Evolutionary conservation across 1,284 basidiomycete genomes (phyloP).

Genomic region (Retiboletus fuscus): DNA sequence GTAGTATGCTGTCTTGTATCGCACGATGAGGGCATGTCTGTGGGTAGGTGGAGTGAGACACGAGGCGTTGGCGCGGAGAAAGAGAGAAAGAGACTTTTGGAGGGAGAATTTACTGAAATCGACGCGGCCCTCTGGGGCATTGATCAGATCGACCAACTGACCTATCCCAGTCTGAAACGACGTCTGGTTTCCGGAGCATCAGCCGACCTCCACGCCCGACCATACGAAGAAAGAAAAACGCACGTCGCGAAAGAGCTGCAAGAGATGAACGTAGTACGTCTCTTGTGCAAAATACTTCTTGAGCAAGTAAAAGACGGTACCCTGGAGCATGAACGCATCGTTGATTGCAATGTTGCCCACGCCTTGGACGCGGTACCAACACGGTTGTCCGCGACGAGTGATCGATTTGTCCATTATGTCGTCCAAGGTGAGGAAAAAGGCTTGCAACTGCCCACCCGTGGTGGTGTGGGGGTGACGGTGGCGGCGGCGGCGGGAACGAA

Average conservation of each 20-base stretch:
- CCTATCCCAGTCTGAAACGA: slow-evolving; percentile 97
- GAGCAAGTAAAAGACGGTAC: slow-evolving; percentile 90
- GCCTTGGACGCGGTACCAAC: slow-evolving; percentile 87
- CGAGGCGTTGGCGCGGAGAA: slow-evolving; percentile 52
- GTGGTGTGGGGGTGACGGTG: not conserved
- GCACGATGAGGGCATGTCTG: slow-evolving; percentile 92
- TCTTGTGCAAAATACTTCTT: slow-evolving; percentile 91
- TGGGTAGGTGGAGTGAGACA: not conserved
- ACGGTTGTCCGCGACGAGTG: slow-evolving; percentile 95
- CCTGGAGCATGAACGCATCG: slow-evolving; percentile 97
- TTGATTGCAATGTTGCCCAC: slow-evolving; percentile 96
- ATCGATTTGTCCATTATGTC: slow-evolving; percentile 97
- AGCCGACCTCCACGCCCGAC: not conserved
- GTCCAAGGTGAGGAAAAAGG: slow-evolving; percentile 97
- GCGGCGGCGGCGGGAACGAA: not conserved
- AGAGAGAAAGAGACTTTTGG: slow-evolving; percentile 67
- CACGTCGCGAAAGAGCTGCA: slow-evolving; percentile 90
- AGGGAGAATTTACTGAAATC: slow-evolving; percentile 90
- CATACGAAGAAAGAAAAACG: not conserved
- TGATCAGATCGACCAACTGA: slow-evolving; percentile 95
- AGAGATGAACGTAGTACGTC: slow-evolving; percentile 86
- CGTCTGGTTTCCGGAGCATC: slow-evolving; percentile 51
- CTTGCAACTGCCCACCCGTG: slow-evolving; percentile 63
- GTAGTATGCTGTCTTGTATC: slow-evolving; percentile 98
- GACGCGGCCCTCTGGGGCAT: slow-evolving; percentile 90